Conservation (phyloP, 2,329 filamentous ascomycete species). For the Didymosphaeria variabile region DNA sequence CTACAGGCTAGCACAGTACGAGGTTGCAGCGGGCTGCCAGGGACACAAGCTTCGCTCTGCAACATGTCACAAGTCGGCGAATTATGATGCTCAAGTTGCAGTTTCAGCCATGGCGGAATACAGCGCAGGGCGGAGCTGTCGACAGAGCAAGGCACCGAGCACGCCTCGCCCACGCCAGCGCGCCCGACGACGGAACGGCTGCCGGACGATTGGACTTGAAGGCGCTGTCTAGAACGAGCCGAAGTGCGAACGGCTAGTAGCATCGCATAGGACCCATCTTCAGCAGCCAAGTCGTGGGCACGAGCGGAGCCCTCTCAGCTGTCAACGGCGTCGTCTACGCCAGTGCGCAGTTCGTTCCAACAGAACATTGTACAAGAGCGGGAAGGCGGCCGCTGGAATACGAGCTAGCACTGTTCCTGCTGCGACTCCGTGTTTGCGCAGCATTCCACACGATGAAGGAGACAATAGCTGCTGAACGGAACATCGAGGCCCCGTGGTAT, state of each 20-base stretch:
- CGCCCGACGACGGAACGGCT: constrained; percentile 8
- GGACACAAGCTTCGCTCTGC: constrained; percentile 13
- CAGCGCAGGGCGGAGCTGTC: constrained; percentile 36
- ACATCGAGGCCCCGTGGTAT: not conserved
- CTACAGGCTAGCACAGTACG: constrained; percentile 6
- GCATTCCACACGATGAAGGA: constrained; percentile 16
- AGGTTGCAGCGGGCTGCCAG: constrained; percentile 35
- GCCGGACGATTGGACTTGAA: constrained; percentile 16
- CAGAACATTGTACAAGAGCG: constrained; percentile 19
- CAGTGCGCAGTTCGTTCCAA: constrained; percentile 26
- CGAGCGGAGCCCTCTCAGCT: constrained; percentile 22
- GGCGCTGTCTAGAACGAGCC: constrained; percentile 3
- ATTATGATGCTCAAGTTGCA: constrained; percentile 20
- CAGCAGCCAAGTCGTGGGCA: constrained; percentile 4
- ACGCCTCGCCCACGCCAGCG: not conserved
- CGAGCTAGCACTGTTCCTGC: constrained; percentile 22
- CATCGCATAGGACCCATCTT: constrained; percentile 14
- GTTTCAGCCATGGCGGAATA: constrained; percentile 26
- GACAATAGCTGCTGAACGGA: constrained; percentile 19
- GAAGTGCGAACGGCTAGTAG: constrained; percentile 15
- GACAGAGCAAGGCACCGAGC: not conserved
- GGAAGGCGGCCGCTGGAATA: constrained; percentile 34
- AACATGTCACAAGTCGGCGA: constrained; percentile 22
- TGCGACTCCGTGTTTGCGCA: constrained; percentile 19
- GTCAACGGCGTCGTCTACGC: constrained; percentile 19